Base-by-base conservation (phyloP, 169 alveolate species). In the Plasmodium vivax region DNA sequence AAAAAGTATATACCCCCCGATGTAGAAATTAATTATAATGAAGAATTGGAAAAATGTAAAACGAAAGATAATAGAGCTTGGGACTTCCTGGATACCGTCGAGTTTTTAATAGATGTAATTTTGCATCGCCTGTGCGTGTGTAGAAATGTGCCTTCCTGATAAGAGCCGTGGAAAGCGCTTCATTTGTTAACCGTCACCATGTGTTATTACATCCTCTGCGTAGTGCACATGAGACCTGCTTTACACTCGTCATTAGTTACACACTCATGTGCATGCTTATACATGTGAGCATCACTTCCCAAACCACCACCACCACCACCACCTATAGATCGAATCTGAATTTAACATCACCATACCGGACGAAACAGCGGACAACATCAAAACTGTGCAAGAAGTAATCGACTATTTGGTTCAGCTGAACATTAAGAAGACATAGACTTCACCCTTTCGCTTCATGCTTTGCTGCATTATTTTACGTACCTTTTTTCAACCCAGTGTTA, bases 291-390 rank as follows among this genome's bases (percentile, higher is more conserved):
- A 36, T 16, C 81, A 34, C 68, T 87, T 87, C 47, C 72, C 72
- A 38, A 62, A 23, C 68, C 34, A 75, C 19, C 45, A 68, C 54
- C 83, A 23, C 68, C 34, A 75, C 34, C 45, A 68, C 54, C 83
- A 10, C 82, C 47, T 38, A 34, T 43, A 90, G 94, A 45, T 90
- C 54, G 94, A 90, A 90, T 90, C 94, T 47, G 94, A 90, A 62
- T 90, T 90, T 81, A 90, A 90, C 74, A 90, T 90, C 41, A 90
- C 94, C 68, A 90, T 90, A 58, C 94, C 94, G 16, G 94, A 90
- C 58, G 94, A 90, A 62, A 90, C 94, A 7, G 94, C 94, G 16
- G 94, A 90, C 62, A 81, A 81, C 51, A 90, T 90, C n/a, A 90
- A 90, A 80, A 90, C 94, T 27, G 79, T 90, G 30, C 90, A 90